Evolutionary conservation across 192 early-diverging fungal species (phyloP).

Genomic region (Oehlia diaphana): DNA sequence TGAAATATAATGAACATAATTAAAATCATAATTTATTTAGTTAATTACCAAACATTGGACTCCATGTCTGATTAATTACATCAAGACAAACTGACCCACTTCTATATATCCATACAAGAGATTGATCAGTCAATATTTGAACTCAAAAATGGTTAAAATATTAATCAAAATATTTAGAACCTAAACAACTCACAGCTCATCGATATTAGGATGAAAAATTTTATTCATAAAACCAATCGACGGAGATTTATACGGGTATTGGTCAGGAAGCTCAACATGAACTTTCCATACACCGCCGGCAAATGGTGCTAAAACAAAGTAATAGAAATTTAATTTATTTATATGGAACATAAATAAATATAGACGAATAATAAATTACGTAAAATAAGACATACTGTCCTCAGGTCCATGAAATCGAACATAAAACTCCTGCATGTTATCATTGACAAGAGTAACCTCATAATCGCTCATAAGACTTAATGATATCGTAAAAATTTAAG

Average conservation of each 20-base stretch:
- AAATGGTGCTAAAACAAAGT: conserved; percentile 77
- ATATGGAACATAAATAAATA: conserved; percentile 11
- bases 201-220: conserved; percentile 99
- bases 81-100: conserved; percentile 99
- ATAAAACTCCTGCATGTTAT: conserved; percentile 99
- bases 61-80: conserved; percentile 99
- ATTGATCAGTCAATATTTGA: not conserved
- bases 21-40: not conserved
- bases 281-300: conserved; percentile 94
- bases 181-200: conserved; percentile 78
- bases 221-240: conserved; percentile 99
- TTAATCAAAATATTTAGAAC: not conserved
- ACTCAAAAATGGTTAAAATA: not conserved
- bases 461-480: conserved; percentile 98
- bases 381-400: conserved; percentile 71
- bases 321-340: not conserved
- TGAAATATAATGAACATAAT: not conserved
- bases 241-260: conserved; percentile 98
- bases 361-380: not conserved
- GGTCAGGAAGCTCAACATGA: conserved; percentile 98
- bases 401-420: conserved; percentile 90
- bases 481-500: too few species aligned
- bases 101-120: conserved; percentile 42
- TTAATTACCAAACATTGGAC: conserved; percentile 92
- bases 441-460: conserved; percentile 97